A percentile compares a stretch with the other conserved stretches of the same genome.
These are phyloP conservation scores for Wickerhamomyces xylosicus DNA, from an alignment of 805 yeast species.

Conservation along the genomic window DNA sequence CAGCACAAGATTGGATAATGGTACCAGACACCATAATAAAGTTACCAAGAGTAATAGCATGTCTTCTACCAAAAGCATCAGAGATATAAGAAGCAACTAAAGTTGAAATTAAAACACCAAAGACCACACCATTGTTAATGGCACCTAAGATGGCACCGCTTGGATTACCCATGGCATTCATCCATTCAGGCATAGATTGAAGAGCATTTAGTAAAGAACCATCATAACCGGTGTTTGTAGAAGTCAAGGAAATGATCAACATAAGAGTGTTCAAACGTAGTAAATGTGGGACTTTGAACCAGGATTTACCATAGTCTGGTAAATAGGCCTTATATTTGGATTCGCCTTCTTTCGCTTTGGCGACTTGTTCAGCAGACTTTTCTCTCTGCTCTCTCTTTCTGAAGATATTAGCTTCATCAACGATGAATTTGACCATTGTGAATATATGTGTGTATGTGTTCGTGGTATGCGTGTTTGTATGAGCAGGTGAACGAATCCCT, in stretches of 20 bases:
- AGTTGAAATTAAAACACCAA: slow-evolving; percentile 28
- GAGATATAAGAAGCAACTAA: slow-evolving; percentile 18
- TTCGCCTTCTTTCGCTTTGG: not conserved
- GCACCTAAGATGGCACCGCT: slow-evolving; percentile 30
- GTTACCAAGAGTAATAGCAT: slow-evolving; percentile 17
- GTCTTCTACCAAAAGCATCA: slow-evolving; percentile 34
- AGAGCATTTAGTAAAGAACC: slow-evolving; percentile 41
- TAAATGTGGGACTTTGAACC: slow-evolving; percentile 29
- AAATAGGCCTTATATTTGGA: slow-evolving; percentile 12
- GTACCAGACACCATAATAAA: slow-evolving; percentile 17
- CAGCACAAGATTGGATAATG: slow-evolving; percentile 20
- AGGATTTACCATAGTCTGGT: slow-evolving; percentile 20
- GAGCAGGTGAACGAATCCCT: too few relatives aligned
- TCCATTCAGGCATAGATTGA: slow-evolving; percentile 35
- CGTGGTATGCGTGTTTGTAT: not conserved
- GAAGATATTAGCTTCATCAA: slow-evolving; percentile 15
- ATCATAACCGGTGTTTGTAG: slow-evolving; percentile 39
- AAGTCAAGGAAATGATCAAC: slow-evolving; percentile 31
- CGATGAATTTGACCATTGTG: slow-evolving; percentile 14
- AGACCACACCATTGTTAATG: slow-evolving; percentile 29
- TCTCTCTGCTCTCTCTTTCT: slow-evolving; percentile 3
- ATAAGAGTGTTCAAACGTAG: slow-evolving; percentile 26
- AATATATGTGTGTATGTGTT: too few relatives aligned
- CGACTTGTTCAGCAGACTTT: not conserved
- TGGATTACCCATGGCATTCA: slow-evolving; percentile 27